Conservation (phyloP, 345 rosid genomes). For the Litchi chinensis region DNA sequence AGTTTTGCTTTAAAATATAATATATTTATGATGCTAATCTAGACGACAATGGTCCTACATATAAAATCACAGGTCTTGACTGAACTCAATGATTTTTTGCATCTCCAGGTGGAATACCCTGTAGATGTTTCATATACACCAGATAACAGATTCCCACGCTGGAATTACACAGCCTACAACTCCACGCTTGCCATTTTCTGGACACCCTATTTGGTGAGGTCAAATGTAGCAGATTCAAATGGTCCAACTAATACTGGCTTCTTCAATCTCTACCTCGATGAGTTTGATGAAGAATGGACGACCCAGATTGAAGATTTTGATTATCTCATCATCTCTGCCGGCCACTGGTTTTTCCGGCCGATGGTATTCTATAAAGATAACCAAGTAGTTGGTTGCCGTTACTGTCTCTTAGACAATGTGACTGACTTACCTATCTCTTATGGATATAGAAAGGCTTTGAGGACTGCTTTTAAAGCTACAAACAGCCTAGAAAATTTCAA, state of each 20-base stretch:
- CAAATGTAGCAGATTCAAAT: slow-evolving; percentile 38
- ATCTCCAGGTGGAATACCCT: slow-evolving; percentile 27
- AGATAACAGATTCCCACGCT: slow-evolving; percentile 23
- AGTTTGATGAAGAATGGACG: slow-evolving; percentile 41
- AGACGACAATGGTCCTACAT: too few relatives aligned
- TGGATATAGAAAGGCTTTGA: slow-evolving; percentile 42
- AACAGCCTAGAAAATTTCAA: slow-evolving; percentile 20
- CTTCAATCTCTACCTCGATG: slow-evolving; percentile 43
- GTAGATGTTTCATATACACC: slow-evolving; percentile 21
- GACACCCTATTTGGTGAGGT: slow-evolving; percentile 44
- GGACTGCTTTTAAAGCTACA: slow-evolving; percentile 30
- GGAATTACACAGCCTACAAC: slow-evolving; percentile 31
- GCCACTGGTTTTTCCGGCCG: slow-evolving; percentile 52
- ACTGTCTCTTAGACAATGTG: slow-evolving; percentile 33
- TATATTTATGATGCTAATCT: too few relatives aligned
- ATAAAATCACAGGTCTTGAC: too few relatives aligned
- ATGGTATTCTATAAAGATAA: slow-evolving; percentile 38
- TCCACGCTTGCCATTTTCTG: slow-evolving; percentile 46
- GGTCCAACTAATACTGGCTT: slow-evolving; percentile 32
- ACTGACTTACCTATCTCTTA: slow-evolving; percentile 36
- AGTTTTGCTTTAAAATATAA: too few relatives aligned
- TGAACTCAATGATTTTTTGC: background rate
- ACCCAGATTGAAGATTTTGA: slow-evolving; percentile 34
- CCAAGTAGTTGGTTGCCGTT: slow-evolving; percentile 35
- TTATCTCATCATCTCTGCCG: slow-evolving; percentile 41